Evolutionary conservation across 176 grass and related monocot genomes (phyloP).

Genomic region (Echinochloa phyllopogon): DNA sequence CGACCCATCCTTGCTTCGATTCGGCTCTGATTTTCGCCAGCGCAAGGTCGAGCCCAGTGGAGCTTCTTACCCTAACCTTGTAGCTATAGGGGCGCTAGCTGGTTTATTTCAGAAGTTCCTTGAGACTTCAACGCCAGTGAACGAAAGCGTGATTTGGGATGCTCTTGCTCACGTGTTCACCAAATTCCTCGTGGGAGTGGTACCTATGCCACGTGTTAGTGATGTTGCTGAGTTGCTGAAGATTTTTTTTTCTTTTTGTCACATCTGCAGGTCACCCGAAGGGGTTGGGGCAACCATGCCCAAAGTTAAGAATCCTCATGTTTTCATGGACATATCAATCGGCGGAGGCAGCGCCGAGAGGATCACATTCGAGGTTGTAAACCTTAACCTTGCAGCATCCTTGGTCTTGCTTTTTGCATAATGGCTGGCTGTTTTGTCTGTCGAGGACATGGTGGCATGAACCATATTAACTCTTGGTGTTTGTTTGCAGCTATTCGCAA

Average conservation of each 20-base stretch:
- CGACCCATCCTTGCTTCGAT: not conserved
- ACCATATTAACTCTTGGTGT: constrained; percentile 10
- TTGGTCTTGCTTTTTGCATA: constrained; percentile 4
- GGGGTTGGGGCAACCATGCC: constrained; percentile 46
- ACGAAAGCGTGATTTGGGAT: not conserved
- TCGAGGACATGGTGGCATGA: not conserved
- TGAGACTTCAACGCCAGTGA: not conserved
- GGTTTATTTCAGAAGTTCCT: not conserved
- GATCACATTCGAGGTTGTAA: constrained; percentile 63
- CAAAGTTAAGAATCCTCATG: constrained; percentile 56
- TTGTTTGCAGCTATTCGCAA: constrained; percentile 62
- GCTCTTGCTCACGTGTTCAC: not conserved
- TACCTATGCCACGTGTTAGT: not conserved
- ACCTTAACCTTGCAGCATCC: constrained; percentile 22
- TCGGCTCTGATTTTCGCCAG: not conserved
- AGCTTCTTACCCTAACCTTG: not conserved
- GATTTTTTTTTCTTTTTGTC: constrained; percentile 13
- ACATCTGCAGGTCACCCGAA: constrained; percentile 34
- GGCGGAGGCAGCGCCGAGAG: constrained; percentile 36
- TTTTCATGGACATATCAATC: constrained; percentile 75
- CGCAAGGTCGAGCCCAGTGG: not conserved
- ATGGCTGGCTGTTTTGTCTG: not conserved
- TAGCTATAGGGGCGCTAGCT: not conserved
- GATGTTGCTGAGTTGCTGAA: constrained; percentile 2
- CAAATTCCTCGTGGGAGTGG: not conserved